Percentiles rank a stretch among this genome's conserved stretches.
These are phyloP conservation scores for Zygosaccharomyces kombuchaensis DNA, from an alignment of 805 yeast genomes.

Conservation along the genomic window DNA sequence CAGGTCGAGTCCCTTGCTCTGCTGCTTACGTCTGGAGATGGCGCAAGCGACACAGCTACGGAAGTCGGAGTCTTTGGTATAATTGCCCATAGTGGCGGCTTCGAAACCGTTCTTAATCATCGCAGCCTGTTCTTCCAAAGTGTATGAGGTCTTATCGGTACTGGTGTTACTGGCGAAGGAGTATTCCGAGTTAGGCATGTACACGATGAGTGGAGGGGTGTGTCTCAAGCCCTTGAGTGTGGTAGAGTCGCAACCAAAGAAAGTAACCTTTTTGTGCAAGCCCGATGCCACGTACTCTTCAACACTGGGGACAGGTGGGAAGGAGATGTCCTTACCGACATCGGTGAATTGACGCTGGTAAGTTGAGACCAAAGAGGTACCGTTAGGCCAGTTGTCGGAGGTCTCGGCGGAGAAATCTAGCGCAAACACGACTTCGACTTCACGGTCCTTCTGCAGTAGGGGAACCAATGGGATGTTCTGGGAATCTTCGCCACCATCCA, in stretches of 20 bases:
- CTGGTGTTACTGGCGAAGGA: slow-evolving; percentile 66
- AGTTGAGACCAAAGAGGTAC: slow-evolving; percentile 52
- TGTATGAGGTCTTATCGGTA: slow-evolving; percentile 62
- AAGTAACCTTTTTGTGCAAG: slow-evolving; percentile 64
- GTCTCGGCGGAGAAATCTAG: slow-evolving; percentile 67
- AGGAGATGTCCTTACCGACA: slow-evolving; percentile 53
- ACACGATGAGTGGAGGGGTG: slow-evolving; percentile 72
- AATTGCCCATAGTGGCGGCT: slow-evolving; percentile 57
- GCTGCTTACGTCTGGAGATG: slow-evolving; percentile 70
- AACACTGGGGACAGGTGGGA: slow-evolving; percentile 77
- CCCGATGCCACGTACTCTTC: slow-evolving; percentile 55
- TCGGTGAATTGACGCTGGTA: slow-evolving; percentile 56
- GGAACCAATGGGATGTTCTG: slow-evolving; percentile 66
- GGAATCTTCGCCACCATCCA: slow-evolving; percentile 69
- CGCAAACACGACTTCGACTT: slow-evolving; percentile 61
- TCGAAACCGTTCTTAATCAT: slow-evolving; percentile 75
- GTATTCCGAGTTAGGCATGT: slow-evolving; percentile 68
- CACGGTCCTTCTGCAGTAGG: slow-evolving; percentile 53
- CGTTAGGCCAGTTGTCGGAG: slow-evolving; percentile 58
- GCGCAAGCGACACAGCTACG: slow-evolving; percentile 79
- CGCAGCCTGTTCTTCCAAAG: slow-evolving; percentile 49
- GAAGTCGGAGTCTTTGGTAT: slow-evolving; percentile 66
- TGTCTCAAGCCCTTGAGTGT: slow-evolving; percentile 54
- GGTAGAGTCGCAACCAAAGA: slow-evolving; percentile 74
- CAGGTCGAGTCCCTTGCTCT: slow-evolving; percentile 56